These are phyloP conservation scores for Santalum album DNA, from an alignment of 164 flowering plant genomes.

Conservation along the genomic window DNA sequence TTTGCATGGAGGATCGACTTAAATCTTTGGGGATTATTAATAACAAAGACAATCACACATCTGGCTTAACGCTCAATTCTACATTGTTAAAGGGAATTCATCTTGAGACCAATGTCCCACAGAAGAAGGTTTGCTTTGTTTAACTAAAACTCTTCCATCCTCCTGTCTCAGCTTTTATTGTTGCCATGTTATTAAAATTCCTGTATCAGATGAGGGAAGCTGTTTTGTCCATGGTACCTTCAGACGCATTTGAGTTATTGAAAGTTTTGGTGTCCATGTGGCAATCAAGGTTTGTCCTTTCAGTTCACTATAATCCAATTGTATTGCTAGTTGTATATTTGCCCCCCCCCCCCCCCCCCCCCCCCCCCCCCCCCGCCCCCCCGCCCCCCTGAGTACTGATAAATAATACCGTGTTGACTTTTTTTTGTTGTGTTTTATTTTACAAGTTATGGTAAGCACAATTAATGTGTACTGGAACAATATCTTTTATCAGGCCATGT, in stretches of 20 bases:
- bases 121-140: slow-evolving; percentile 43
- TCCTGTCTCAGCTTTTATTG: neutral
- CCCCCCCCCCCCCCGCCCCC: too few species aligned
- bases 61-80: slow-evolving; percentile 19
- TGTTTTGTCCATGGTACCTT: slow-evolving; percentile 46
- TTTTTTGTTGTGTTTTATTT: neutral
- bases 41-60: slow-evolving; percentile 20
- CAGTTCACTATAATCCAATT: neutral
- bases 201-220: slow-evolving; percentile 50
- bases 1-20: slow-evolving; percentile 62
- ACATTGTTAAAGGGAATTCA: slow-evolving; percentile 26
- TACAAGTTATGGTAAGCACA: neutral
- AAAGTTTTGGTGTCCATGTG: slow-evolving; percentile 44
- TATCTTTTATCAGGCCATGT: slow-evolving; percentile 32
- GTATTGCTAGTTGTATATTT: neutral
- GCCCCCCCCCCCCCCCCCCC: too few species aligned
- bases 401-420: too few species aligned
- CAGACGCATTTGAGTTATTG: slow-evolving; percentile 53
- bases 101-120: slow-evolving; percentile 41
- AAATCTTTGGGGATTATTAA: slow-evolving; percentile 55
- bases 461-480: neutral
- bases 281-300: slow-evolving; percentile 55
- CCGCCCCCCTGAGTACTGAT: too few species aligned
- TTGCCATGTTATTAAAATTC: slow-evolving; percentile 2
- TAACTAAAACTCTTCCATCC: neutral